Base-by-base conservation (phyloP, 805 yeast species). In the Starmerella stigmatis region DNA sequence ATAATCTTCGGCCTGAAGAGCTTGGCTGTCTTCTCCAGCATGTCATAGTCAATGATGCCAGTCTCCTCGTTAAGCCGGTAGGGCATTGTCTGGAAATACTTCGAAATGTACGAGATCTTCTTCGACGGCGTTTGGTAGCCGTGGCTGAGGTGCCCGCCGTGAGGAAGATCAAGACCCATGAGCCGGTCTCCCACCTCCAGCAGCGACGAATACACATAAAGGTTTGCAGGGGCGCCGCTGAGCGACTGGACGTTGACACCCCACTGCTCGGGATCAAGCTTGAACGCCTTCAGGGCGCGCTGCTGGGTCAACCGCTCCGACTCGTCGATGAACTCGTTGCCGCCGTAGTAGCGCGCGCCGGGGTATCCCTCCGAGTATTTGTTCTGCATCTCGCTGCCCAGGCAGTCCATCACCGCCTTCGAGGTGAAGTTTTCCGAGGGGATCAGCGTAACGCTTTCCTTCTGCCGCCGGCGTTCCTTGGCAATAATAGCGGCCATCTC, bases 341-440 rank as follows among this genome's bases (percentile, higher is more conserved):
- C 98, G 66, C 98, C 98, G 64, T 89, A 89, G 72, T 89, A 89
- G 65, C 98, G 79, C 52, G 86, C 94, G 55, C 95, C 95, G 33
- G 98, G 98, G 68, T 89, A 89, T 53, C 97, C 97, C 68, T 89
- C 98, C 10, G 96, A 86, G 70, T 89, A 89, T 71, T 89, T 89
- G 76, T 89, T 89, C 66, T 84, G 88, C 95, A 89, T 86, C 63
- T 85, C 94, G 22, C 96, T 82, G 54, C 97, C 97, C 60, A 89
- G 73, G 41, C 86, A 77, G 63, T 89, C 95, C 77, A 89, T 83
- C 26, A 89, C 98, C 20, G 96, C 81, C 56, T 81, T 83, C 41
- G 96, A 83, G 46, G 98, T 89, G 74, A 88, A 89, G 68, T 89
- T 89, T 65, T 89, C 98, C 35, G 94, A 82, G 17, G 98, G 94